Conservation (phyloP, 805 yeast species). For the Candida maesae region DNA sequence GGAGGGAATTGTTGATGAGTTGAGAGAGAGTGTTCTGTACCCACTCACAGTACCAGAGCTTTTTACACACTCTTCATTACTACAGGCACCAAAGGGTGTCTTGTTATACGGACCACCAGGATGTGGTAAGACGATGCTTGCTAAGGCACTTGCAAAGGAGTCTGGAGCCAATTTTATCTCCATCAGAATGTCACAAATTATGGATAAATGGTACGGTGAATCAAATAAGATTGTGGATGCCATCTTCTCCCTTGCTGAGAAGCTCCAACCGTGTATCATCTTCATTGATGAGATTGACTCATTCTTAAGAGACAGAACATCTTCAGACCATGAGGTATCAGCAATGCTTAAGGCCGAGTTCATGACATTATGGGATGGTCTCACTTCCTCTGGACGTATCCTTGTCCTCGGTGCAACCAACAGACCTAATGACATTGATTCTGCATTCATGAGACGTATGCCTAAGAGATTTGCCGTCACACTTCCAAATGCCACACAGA, state of each 20-base stretch:
- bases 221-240: slow-evolving; percentile 93
- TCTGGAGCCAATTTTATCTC: slow-evolving; percentile 89
- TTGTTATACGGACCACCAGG: slow-evolving; percentile 95
- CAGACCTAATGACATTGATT: slow-evolving; percentile 86
- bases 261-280: slow-evolving; percentile 90
- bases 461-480: slow-evolving; percentile 84
- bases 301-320: slow-evolving; percentile 78
- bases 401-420: slow-evolving; percentile 94
- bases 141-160: slow-evolving; percentile 90
- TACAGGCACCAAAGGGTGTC: slow-evolving; percentile 94
- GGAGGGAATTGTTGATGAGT: slow-evolving; percentile 74
- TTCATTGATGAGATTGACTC: slow-evolving; percentile 97
- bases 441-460: slow-evolving; percentile 87
- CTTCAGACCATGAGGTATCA: slow-evolving; percentile 91
- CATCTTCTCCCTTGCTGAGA: slow-evolving; percentile 81
- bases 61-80: slow-evolving; percentile 65
- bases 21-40: slow-evolving; percentile 82
- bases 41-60: slow-evolving; percentile 79
- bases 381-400: slow-evolving; percentile 70
- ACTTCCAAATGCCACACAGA: slow-evolving; percentile 65
- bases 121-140: slow-evolving; percentile 96
- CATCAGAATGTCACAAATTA: slow-evolving; percentile 86
- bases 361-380: slow-evolving; percentile 97
- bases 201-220: slow-evolving; percentile 99
- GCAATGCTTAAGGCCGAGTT: slow-evolving; percentile 93